These are phyloP conservation scores for Cryomyces antarcticus DNA, from an alignment of 495 filamentous ascomycete genomes.

Conservation along the genomic window DNA sequence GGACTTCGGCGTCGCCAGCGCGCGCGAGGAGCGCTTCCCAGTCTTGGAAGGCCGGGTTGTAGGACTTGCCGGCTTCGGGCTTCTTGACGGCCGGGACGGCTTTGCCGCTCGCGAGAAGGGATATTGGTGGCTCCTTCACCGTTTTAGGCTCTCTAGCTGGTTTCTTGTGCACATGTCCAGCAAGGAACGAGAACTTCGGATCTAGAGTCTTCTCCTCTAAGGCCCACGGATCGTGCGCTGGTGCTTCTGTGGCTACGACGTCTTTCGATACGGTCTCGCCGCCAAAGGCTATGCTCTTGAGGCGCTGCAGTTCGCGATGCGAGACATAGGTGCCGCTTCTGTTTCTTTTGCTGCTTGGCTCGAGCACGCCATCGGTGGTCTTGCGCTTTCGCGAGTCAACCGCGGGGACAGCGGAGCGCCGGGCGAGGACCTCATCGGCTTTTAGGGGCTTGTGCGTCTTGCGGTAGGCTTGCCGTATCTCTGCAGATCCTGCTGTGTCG, in stretches of 20 bases:
- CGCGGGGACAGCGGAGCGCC: conserved; percentile 59
- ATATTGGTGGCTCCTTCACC: conserved; percentile 53
- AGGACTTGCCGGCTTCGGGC: conserved; percentile 66
- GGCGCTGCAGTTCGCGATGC: conserved; percentile 53
- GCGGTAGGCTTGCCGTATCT: conserved; percentile 37
- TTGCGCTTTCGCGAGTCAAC: conserved; percentile 57
- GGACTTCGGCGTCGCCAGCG: conserved; percentile 59
- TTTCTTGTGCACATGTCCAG: conserved; percentile 17
- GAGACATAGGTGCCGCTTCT: conserved; percentile 42
- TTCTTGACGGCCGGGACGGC: conserved; percentile 53
- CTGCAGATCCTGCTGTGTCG: conserved; percentile 48
- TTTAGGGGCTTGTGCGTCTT: conserved; percentile 59
- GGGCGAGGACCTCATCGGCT: conserved; percentile 74
- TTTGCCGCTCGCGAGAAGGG: conserved; percentile 60
- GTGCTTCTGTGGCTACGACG: conserved; percentile 31
- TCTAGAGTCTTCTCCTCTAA: conserved; percentile 22
- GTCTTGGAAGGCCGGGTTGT: conserved; percentile 73
- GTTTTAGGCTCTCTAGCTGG: conserved; percentile 54
- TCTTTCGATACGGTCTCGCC: conserved; percentile 37
- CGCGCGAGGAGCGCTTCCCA: conserved; percentile 55
- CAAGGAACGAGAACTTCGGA: conserved; percentile 24
- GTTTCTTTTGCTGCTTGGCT: conserved; percentile 44
- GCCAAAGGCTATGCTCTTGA: conserved; percentile 57
- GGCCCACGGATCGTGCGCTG: conserved; percentile 61
- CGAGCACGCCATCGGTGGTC: conserved; percentile 46